Base-by-base conservation (phyloP, 2,329 filamentous ascomycete genomes). In the Aquanectria penicillioides region DNA sequence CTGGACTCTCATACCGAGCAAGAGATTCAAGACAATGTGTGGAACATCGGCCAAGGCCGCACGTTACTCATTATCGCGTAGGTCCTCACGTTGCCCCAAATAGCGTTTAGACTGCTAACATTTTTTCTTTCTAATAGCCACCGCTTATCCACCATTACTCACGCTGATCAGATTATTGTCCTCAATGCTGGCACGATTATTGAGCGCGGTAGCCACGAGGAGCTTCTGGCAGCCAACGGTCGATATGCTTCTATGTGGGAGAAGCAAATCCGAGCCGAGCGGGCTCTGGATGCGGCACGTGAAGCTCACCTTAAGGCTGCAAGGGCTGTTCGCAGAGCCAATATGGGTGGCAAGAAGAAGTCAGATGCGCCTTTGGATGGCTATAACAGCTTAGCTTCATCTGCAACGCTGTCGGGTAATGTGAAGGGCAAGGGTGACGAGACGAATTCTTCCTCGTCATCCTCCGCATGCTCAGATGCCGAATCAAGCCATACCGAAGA, bases 51-150 rank as follows among this genome's bases (percentile, higher is more conserved):
- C 13, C 83, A 90, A 66, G 94, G 93, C 46, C 90, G 95, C 41
- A 99, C 95, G 1, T 89, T 97, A 80, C 86, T 99, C 60, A 93
- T 98, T 48, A 98, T 99, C 78, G 95, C 95, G 80, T 93, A 88
- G 80, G 86, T 83, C 17, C 36, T 38, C 25, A 20, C 50, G 9
- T 6, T 9, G 6, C 11, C 11, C 15, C 2, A n/a, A 22, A 15
- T 48, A 22, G 4, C 22, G 31, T 10, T 3, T 7, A 10, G 28
- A 17, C 22, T 31, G 52, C 69, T 74, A 57, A 73, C 57, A 5
- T 28, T 18, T 50, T 48, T 31, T 49, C 36, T n/a, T 29, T 15
- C 23, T 18, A 36, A 52, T 38, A 88, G 85, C 49, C 93, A 97
- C 75, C 89, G 93, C 51, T 80, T 97, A 20, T 95, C 92, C 26